phyloP scores from a whole-genome alignment of 2,329 filamentous ascomycete species.

The Fusarium torreyae region DNA sequence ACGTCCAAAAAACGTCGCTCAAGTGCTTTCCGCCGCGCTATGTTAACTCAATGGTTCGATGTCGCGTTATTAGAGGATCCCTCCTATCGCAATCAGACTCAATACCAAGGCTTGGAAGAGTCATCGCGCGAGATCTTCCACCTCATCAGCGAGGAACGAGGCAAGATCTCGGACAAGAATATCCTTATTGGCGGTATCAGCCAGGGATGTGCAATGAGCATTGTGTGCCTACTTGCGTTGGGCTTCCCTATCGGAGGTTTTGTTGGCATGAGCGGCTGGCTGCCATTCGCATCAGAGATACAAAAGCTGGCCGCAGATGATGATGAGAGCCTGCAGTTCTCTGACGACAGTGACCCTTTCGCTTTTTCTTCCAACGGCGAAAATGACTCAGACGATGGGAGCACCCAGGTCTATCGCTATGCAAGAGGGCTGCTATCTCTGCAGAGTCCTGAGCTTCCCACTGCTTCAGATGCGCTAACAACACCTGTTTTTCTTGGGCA shows the following conservation, averaged over 20 bases:
- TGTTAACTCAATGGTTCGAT: constrained; percentile 68
- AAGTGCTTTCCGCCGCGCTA: constrained; percentile 58
- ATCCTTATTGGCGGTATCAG: constrained; percentile 68
- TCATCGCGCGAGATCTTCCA: constrained; percentile 55
- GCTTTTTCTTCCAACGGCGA: constrained; percentile 29
- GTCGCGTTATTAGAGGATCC: constrained; percentile 59
- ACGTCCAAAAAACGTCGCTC: constrained; percentile 63
- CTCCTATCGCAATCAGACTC: constrained; percentile 57
- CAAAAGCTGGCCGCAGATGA: constrained; percentile 43
- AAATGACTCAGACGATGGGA: constrained; percentile 6
- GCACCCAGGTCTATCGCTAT: constrained; percentile 49
- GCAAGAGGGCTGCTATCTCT: constrained; percentile 52
- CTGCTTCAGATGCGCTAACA: constrained; percentile 17
- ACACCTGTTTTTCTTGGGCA: constrained; percentile 63
- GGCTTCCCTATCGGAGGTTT: constrained; percentile 58
- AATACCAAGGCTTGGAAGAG: constrained; percentile 62
- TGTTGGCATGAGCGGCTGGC: constrained; percentile 64
- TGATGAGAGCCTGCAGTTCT: not conserved
- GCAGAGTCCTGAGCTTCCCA: constrained; percentile 22
- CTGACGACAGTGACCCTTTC: constrained; percentile 46
- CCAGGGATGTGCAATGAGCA: constrained; percentile 65
- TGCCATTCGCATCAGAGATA: constrained; percentile 59
- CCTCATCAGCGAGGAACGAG: constrained; percentile 55
- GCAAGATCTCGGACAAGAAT: constrained; percentile 52
- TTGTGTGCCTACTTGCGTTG: constrained; percentile 61